Evolutionary conservation across 805 yeast species (phyloP), one percentile per base, ranked within the genome.

Genomic region (Ogataea saltuana): DNA sequence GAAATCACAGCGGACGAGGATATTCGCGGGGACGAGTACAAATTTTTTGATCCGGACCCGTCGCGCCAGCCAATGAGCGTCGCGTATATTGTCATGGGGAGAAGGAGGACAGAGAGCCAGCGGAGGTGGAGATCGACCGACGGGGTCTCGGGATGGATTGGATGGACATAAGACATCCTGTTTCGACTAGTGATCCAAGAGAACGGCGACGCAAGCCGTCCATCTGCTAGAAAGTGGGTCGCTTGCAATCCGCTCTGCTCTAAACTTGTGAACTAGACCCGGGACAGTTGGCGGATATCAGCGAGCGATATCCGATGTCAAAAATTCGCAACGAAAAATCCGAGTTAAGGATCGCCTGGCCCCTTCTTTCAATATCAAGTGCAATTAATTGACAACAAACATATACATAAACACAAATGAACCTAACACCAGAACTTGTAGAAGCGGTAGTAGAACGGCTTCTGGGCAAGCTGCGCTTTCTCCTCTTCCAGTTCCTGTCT

Each of bases 401-500:
- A 13, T n/a, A 19, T 22, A 4, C 18, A 22, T 22, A 15, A 21
- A 4, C 15, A 33, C 17, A 16, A 17, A n/a, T 6, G 15, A 29
- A 10, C 20, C 26, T 6, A 75, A 63, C 82, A 78, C 79, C 84
- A 75, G 71, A 75, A 74, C 50, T 64, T 61, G 65, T 71, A 81
- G 12, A 56, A 26, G 58, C 85, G 73, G 62, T 67, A 67, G 56
- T 65, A 72, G 44, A 65, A 53, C 31, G 77, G 77, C 54, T 65
- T 72, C 17, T 74, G 48, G 13, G 64, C 68, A 46, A 81, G 54
- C 39, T 55, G 64, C 4, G 70, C 81, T 50, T 61, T 71, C 58
- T 81, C 84, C 59, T 77, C 83, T 10, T 70, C 73, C 38, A 79
- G 62, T 55, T 80, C 83, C 54, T 72, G 78, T 45, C 67, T 69